Percentiles rank a stretch among this genome's conserved stretches.
These are phyloP conservation scores for Cenchrus americanus DNA, from an alignment of 176 grass and related monocot species.

Conservation along the genomic window DNA sequence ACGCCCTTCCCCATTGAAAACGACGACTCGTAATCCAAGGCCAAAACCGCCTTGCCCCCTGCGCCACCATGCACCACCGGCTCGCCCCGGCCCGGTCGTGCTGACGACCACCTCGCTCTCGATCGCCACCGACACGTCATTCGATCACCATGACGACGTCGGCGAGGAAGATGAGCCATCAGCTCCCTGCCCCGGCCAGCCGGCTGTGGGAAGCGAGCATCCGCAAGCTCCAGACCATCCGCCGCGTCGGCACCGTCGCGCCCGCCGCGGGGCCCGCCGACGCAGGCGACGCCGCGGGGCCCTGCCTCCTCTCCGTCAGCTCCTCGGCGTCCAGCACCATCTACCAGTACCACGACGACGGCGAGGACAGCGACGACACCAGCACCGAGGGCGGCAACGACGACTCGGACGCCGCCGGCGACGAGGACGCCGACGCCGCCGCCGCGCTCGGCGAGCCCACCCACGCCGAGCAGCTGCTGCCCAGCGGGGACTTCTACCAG, in stretches of 20 bases:
- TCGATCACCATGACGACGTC: conserved; percentile 21
- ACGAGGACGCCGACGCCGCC: neutral
- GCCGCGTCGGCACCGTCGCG: conserved; percentile 33
- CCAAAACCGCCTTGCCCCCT: neutral
- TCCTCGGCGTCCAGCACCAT: conserved; percentile 44
- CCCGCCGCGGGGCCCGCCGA: neutral
- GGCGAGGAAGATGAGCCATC: conserved; percentile 42
- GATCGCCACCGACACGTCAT: no score
- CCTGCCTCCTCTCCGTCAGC: conserved; percentile 31
- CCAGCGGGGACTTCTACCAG: conserved; percentile 72
- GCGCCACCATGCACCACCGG: conserved; percentile 9
- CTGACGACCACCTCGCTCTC: no score
- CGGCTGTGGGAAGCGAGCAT: conserved; percentile 62
- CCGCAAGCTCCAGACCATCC: conserved; percentile 63
- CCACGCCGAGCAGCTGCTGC: conserved; percentile 58
- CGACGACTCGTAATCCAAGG: conserved; percentile 19
- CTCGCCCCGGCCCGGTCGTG: neutral
- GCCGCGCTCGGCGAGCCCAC: conserved; percentile 22
- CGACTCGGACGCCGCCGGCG: neutral
- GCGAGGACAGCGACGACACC: neutral
- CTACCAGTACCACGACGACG: conserved; percentile 41
- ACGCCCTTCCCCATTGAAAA: neutral
- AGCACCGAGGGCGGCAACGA: neutral
- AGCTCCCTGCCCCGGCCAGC: conserved; percentile 48
- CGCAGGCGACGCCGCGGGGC: neutral